phyloP scores from a whole-genome alignment of 805 yeast genomes.

The Diddensiella transvaalensis region DNA sequence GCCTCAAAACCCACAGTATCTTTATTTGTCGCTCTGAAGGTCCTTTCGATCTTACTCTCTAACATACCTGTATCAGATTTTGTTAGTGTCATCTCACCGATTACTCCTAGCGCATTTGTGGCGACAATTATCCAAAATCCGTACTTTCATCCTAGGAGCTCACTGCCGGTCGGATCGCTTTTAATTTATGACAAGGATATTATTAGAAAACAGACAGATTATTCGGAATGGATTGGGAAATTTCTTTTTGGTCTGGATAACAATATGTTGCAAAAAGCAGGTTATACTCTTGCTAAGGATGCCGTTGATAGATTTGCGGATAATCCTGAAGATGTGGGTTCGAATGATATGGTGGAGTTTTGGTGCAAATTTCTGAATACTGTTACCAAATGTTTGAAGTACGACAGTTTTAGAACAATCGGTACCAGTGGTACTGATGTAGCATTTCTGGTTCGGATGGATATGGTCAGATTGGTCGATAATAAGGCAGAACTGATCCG shows the following conservation, averaged over 20 bases:
- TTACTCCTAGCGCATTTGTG: background rate
- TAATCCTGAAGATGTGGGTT: too few species aligned
- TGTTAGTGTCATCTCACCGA: background rate
- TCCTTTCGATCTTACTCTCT: background rate
- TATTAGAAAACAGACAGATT: background rate
- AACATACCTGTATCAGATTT: background rate
- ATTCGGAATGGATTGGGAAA: background rate
- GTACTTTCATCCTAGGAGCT: background rate
- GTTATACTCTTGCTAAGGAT: background rate
- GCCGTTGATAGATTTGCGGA: background rate
- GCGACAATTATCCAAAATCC: background rate
- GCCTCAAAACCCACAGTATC: background rate
- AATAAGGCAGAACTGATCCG: background rate
- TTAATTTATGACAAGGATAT: background rate
- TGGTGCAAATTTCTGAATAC: background rate
- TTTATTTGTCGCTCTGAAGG: background rate
- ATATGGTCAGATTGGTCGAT: constrained; percentile 4
- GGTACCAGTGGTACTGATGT: constrained; percentile 8
- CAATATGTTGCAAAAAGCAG: background rate
- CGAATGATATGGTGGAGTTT: background rate
- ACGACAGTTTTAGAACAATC: background rate
- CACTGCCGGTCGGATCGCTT: background rate
- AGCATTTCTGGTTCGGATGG: constrained; percentile 1
- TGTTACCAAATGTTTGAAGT: background rate
- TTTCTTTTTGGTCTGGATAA: background rate